Base-by-base conservation (phyloP, 1,284 basidiomycete genomes). In the Heterobasidion occidentale region DNA sequence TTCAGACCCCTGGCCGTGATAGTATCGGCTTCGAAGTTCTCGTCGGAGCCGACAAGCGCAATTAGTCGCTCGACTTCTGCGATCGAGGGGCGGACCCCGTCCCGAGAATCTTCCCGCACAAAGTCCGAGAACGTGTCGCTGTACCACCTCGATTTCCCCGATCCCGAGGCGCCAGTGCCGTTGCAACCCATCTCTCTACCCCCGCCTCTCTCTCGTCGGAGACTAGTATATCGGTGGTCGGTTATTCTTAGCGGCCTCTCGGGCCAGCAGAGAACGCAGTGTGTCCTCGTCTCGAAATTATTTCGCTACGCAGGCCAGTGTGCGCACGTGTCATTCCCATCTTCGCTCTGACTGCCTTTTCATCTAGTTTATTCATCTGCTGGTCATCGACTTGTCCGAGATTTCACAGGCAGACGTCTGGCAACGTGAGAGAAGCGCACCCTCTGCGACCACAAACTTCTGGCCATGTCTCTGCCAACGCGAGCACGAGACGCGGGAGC, bases 381-480 rank as follows among this genome's bases (percentile, higher is more conserved):
- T 0, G 63, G 64, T 74, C 53, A 73, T 27, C 27, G 27, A 27
- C 27, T 27, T 6, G 27, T 27, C 27, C 27, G 4, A 27, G 4
- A 27, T 5, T 27, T 5, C 27, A 27, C 27, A 5, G 27, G 27
- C 5, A 27, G 6, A 5, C 27, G 27, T 27, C 27, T 27, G 27
- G 27, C 72, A 15, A 61, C 1, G 53, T 81, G 11, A 58, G 77
- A 45, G 55, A 68, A 47, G 64, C 44, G 17, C 38, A 35, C 38
- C 68, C 79, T 67, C 58, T 19, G 74, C 71, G 12, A 79, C 76
- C 69, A 80, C 75, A 1, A 81, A 88, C 61, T 72, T 85, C 64
- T 89, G 87, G 87, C 84, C 86, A 3, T 88, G 88, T 64, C 73
- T 88, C 36, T 69, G 67, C 20, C 62, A 71, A 17, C 77, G 87